Evolutionary conservation across 2,329 filamentous ascomycete genomes (phyloP), one percentile per base, ranked within the genome.

Genomic region (Pseudopyrenochaeta lycopersici): DNA sequence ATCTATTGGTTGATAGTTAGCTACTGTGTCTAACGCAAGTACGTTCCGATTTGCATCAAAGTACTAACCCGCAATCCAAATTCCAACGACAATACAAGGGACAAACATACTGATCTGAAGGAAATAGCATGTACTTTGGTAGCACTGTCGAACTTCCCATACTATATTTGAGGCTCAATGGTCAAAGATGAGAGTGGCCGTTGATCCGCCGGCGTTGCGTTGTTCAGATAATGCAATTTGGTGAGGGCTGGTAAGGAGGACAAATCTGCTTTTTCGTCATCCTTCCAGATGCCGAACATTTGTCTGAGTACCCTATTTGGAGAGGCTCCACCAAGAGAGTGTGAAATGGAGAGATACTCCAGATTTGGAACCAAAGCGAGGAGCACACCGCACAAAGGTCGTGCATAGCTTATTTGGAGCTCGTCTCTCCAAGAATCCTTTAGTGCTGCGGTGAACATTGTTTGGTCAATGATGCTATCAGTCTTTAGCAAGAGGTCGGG

Each of bases 301-400:
- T 42, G 23, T 17, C 38, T 7, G 1, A 49, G 36, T 18, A 42
- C 31, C 15, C 23, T 39, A 17, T 41, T 21, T 9, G 27, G 35
- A 12, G 29, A 33, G 1, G 9, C 27, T 32, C 17, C 35, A 3
- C 46, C 46, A 15, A 49, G 36, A 9, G 36, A 42, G 27, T 49
- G 46, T 0, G 46, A 32, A 14, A 49, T 14, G 7, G 46, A 49
- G 7, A 49, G 27, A n/a, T 49, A 23, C 36, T 49, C 14, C 7
- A 49, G 21, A 17, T 40, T 30, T 6, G 27, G 36, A n/a, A 23
- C 15, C 30, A 49, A 20, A 4, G 40, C 40, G n/a, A 49, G 31
- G 12, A 49, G 29, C 10, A 49, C 40, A 10, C 47, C 47, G 14
- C 47, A 49, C 21, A 49, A 38, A 4, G 47, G 47, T 7, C 40